Evolutionary conservation across 139 green algal species (phyloP).

Genomic region (Zygnema cylindricum): DNA sequence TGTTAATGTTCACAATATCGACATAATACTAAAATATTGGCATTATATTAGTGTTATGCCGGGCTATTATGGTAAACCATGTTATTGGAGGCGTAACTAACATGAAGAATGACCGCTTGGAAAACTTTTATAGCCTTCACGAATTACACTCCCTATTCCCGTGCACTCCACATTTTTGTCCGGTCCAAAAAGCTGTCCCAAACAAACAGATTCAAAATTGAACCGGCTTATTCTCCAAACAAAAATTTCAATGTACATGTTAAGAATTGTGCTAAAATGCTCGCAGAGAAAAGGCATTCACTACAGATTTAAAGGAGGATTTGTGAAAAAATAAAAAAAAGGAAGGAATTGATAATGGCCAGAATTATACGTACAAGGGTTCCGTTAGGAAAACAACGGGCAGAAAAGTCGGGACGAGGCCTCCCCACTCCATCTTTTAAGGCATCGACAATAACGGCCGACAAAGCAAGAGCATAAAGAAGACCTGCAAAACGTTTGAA

Average conservation of each 20-base stretch:
- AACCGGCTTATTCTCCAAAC: neutral
- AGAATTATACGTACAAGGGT: no score
- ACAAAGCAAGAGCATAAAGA: neutral
- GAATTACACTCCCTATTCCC: conserved; percentile 3
- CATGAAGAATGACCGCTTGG: conserved; percentile 52
- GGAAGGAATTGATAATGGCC: neutral
- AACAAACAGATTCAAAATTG: neutral
- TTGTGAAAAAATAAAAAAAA: neutral
- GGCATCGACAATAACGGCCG: conserved; percentile 36
- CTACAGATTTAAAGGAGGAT: neutral
- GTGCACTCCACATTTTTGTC: conserved; percentile 46
- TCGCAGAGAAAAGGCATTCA: neutral
- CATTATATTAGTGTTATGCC: no score
- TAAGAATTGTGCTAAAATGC: neutral
- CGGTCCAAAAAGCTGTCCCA: conserved; percentile 25
- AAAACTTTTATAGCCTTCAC: conserved; percentile 55
- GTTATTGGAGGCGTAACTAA: neutral
- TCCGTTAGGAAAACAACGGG: conserved; percentile 42
- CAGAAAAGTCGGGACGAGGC: conserved; percentile 46
- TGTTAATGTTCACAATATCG: no score
- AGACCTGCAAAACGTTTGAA: no score
- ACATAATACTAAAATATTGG: no score
- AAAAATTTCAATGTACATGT: conserved; percentile 1
- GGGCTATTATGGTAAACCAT: no score
- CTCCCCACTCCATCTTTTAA: conserved; percentile 37